Evolutionary conservation across 768 basidiomycete genomes (phyloP), one percentile per base, ranked within the genome.

Genomic region (Lactarius trivialis): DNA sequence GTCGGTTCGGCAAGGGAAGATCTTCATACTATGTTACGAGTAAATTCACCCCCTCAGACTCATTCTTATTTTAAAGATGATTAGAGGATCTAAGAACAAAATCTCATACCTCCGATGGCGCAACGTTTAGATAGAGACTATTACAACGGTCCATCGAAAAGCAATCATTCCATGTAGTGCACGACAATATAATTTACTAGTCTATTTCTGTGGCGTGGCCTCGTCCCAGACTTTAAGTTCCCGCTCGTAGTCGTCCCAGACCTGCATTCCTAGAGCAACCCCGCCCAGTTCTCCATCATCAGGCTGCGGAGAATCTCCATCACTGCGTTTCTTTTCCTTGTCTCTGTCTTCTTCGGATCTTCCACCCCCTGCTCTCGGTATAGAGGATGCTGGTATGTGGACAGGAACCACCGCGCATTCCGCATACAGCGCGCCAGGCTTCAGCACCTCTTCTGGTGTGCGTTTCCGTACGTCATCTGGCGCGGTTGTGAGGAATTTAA

Each of bases 201-300:
- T 34, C 21, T 43, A 9, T 39, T 28, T 28, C 26, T 24, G 32
- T 6, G 32, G n/a, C 41, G 14, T 2, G 21, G 32, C 36, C 54
- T 24, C 24, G 17, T 89, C 86, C 89, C 89, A 91, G 39, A 73
- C 72, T 72, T 84, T 88, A 69, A 91, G 71, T 34, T 79, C 82
- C 34, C 66, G 75, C 72, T 91, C 90, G 67, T 86, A 87, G 52
- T 78, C 79, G 74, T 91, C 91, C 91, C 91, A 92, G 1, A 91
- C 81, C 28, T 82, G 70, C 65, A 86, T 74, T 5, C 89, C 90
- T 45, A 82, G 76, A 21, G 77, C 71, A 70, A 89, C 87, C 0
- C 89, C 87, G 15, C 89, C 89, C 28, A 85, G 76, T 65, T 91
- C 88, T 5, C 81, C 81, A 67, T 89, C 88, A 61, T 88, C 85